These are phyloP conservation scores for Salpingoeca rosetta DNA, from an alignment of 78 protist genomes.

Conservation along the genomic window DNA sequence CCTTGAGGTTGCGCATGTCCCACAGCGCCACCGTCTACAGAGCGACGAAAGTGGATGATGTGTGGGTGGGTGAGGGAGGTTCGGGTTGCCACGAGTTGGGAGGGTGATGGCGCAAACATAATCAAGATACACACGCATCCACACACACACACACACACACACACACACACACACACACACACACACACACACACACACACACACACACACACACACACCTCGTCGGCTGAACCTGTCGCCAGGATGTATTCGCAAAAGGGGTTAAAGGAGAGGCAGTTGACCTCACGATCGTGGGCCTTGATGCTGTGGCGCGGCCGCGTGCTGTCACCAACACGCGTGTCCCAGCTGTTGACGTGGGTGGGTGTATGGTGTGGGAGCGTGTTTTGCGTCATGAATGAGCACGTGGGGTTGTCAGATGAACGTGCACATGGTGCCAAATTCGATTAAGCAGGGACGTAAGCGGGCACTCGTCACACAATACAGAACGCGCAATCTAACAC, in stretches of 20 bases:
- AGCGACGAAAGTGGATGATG: no score
- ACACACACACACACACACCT: conserved; percentile 7
- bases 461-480: background rate
- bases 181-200: no score
- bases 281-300: conserved; percentile 63
- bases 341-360: no score
- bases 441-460: background rate
- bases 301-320: background rate
- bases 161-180: background rate
- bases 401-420: no score
- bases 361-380: no score
- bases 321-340: conserved; percentile 11
- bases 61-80: no score
- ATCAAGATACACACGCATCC: background rate
- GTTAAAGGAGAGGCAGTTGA: conserved; percentile 78
- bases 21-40: conserved; percentile 72
- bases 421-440: no score
- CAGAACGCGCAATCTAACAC: no score
- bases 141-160: background rate
- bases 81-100: no score
- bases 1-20: conserved; percentile 77
- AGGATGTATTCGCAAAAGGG: conserved; percentile 72
- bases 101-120: no score
- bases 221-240: conserved; percentile 81
- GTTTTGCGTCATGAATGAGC: no score